These are phyloP conservation scores for Westerdykella aurantiaca DNA, from an alignment of 2,329 filamentous ascomycete species.

Conservation along the genomic window DNA sequence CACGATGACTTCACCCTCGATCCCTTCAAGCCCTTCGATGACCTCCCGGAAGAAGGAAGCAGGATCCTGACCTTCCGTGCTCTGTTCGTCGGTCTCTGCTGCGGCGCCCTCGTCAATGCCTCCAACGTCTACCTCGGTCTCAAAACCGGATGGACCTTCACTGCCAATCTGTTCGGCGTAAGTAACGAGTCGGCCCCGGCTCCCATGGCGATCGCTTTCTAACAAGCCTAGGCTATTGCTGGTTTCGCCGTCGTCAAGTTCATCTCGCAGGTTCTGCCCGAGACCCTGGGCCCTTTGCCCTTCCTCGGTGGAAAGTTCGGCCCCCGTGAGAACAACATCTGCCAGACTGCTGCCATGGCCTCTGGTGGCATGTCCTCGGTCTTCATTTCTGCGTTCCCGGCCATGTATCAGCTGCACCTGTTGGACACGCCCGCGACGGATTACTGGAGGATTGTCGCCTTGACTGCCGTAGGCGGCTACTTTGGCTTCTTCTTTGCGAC, in stretches of 20 bases:
- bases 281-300: constrained; percentile 37
- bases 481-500: constrained; percentile 61
- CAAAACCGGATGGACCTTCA: constrained; percentile 43
- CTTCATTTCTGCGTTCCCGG: constrained; percentile 56
- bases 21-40: constrained; percentile 41
- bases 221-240: constrained; percentile 45
- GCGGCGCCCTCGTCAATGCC: constrained; percentile 56
- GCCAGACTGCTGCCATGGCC: constrained; percentile 56
- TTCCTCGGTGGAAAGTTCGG: constrained; percentile 52
- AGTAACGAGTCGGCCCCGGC: constrained; percentile 6
- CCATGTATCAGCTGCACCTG: constrained; percentile 53
- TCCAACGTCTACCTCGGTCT: constrained; percentile 58
- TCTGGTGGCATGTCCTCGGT: constrained; percentile 54
- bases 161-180: constrained; percentile 29
- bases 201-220: constrained; percentile 1
- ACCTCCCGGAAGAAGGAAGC: constrained; percentile 41
- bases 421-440: constrained; percentile 50
- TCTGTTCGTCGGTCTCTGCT: constrained; percentile 50
- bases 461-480: constrained; percentile 58
- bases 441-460: constrained; percentile 53
- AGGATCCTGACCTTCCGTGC: constrained; percentile 53
- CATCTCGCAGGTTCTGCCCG: constrained; percentile 46
- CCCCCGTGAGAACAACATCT: constrained; percentile 58
- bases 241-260: constrained; percentile 55
- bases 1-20: constrained; percentile 31